A percentile compares a stretch with the other conserved stretches of the same genome.
These are phyloP conservation scores for Nasturtium officinale DNA, from an alignment of 345 rosid genomes.

Conservation along the genomic window DNA sequence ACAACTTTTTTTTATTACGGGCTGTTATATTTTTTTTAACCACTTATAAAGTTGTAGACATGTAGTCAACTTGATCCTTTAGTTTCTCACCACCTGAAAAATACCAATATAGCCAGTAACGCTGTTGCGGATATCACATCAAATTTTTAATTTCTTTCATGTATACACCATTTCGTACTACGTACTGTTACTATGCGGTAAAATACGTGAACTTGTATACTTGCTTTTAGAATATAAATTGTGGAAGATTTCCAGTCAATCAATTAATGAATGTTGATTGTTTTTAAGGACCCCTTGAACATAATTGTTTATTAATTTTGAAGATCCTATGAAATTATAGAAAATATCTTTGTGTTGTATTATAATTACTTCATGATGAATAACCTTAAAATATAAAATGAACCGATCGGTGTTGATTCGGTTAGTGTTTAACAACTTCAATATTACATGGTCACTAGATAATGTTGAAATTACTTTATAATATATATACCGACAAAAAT, in stretches of 20 bases:
- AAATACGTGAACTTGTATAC: not conserved
- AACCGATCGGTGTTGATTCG: constrained; percentile 30
- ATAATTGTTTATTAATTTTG: not conserved
- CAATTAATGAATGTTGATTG: constrained; percentile 3
- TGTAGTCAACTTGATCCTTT: constrained; percentile 11
- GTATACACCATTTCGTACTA: not conserved
- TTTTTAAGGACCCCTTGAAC: constrained; percentile 8
- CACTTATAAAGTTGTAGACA: not conserved
- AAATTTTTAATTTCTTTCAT: not conserved
- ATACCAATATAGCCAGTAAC: constrained; percentile 1
- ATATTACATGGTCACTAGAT: constrained; percentile 25
- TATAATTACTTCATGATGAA: constrained; percentile 19
- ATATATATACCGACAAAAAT: constrained; percentile 26
- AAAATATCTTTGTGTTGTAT: constrained; percentile 25
- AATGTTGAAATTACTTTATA: constrained; percentile 5
- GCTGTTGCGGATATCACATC: constrained; percentile 1
- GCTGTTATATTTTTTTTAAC: not conserved
- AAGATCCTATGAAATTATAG: constrained; percentile 25
- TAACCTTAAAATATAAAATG: constrained; percentile 1
- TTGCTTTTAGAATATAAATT: not conserved
- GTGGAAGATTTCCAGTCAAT: constrained; percentile 3
- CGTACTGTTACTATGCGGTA: not conserved
- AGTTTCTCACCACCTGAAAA: constrained; percentile 20
- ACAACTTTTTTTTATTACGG: not conserved
- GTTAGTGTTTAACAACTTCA: constrained; percentile 39